A percentile compares a stretch with the other conserved stretches of the same genome.
These are phyloP conservation scores for carrot (Daucus carota) DNA, from an alignment of 129 eudicot species.

Conservation along the genomic window DNA sequence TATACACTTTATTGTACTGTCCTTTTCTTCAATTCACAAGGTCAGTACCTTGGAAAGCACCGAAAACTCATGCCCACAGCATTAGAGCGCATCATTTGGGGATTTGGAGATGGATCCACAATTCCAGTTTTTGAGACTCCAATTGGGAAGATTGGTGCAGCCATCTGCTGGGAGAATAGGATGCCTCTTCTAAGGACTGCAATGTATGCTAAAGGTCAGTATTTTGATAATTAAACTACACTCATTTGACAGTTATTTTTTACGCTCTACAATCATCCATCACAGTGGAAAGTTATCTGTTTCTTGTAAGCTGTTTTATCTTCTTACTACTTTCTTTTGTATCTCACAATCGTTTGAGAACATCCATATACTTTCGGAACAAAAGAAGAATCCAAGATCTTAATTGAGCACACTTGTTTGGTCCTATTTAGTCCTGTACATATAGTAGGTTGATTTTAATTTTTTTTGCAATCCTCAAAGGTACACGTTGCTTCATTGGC, in stretches of 20 bases:
- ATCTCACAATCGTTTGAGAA: not conserved
- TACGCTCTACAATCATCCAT: not conserved
- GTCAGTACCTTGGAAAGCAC: slow-evolving; percentile 86
- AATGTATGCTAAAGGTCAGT: slow-evolving; percentile 87
- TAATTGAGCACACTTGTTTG: not conserved
- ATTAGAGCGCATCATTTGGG: slow-evolving; percentile 91
- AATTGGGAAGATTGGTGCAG: slow-evolving; percentile 92
- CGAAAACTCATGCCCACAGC: slow-evolving; percentile 91
- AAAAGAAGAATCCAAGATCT: not conserved
- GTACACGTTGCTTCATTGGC: not conserved
- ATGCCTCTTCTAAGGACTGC: slow-evolving; percentile 95
- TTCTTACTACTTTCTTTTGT: not conserved
- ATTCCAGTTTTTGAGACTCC: slow-evolving; percentile 84
- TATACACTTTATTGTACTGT: slow-evolving; percentile 82
- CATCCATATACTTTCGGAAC: not conserved
- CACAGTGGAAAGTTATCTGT: not conserved
- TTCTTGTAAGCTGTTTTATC: not conserved
- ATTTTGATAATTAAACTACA: not conserved
- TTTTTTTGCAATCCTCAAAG: not conserved
- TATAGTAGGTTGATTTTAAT: not conserved
- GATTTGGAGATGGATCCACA: slow-evolving; percentile 93
- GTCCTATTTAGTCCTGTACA: not conserved
- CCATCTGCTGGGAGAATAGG: slow-evolving; percentile 98
- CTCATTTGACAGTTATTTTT: not conserved
- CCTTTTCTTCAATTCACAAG: slow-evolving; percentile 78